phyloP scores from a whole-genome alignment of 2,329 filamentous ascomycete species.

The Pseudopyricularia javanii region DNA sequence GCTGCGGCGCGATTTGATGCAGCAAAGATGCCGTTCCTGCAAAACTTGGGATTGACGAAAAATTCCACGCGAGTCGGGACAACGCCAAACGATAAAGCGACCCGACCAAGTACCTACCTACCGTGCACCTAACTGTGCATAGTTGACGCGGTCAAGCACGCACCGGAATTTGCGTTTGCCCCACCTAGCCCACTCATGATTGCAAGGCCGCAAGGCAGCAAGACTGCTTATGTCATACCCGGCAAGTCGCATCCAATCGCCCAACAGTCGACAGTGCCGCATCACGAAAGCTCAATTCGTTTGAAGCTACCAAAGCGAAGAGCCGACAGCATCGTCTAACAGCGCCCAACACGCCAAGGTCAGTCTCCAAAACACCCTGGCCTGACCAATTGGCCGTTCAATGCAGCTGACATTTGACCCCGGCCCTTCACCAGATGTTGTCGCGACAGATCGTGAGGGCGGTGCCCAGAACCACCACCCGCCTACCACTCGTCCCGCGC shows the following conservation, averaged over 20 bases:
- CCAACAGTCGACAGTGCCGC: neutral
- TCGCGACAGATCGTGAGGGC: conserved; percentile 33
- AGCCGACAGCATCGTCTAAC: conserved; percentile 3
- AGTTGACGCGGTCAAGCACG: no score
- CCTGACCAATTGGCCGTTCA: neutral
- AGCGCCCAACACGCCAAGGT: conserved; percentile 5
- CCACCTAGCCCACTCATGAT: neutral
- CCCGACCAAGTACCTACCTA: neutral
- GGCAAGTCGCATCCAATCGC: neutral
- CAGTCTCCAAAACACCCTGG: neutral
- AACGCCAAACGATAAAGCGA: neutral
- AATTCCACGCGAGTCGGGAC: conserved; percentile 3
- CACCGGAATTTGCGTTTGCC: neutral
- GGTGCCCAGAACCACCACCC: conserved; percentile 7
- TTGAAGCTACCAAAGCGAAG: neutral
- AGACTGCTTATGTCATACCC: neutral
- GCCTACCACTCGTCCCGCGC: conserved; percentile 38
- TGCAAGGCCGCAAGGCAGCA: neutral
- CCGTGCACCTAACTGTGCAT: neutral
- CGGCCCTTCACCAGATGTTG: conserved; percentile 38
- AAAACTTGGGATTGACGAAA: conserved; percentile 31
- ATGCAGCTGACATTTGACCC: neutral
- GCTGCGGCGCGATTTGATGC: conserved; percentile 29
- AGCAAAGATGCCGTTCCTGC: conserved; percentile 32
- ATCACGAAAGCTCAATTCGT: neutral